These are phyloP conservation scores for Myxozyma neotropica DNA, from an alignment of 805 yeast genomes.

Conservation along the genomic window DNA sequence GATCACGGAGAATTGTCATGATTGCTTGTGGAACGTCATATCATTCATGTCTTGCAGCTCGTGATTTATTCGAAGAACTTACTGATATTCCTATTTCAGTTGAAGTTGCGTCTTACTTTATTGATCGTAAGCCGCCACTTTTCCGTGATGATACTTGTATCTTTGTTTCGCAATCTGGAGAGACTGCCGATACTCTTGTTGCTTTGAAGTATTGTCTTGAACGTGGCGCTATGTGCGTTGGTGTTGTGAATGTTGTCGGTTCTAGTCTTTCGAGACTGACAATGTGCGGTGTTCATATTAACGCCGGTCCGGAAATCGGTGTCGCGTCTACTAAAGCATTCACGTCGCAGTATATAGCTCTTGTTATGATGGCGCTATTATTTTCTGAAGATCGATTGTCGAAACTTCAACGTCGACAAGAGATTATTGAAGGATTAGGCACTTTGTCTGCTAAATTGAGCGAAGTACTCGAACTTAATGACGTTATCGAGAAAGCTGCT, in stretches of 20 bases:
- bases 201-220: slow-evolving; percentile 95
- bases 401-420: slow-evolving; percentile 70
- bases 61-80: slow-evolving; percentile 93
- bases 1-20: slow-evolving; percentile 95
- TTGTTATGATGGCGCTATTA: slow-evolving; percentile 95
- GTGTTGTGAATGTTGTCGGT: slow-evolving; percentile 97
- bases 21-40: slow-evolving; percentile 99
- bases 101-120: slow-evolving; percentile 90
- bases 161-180: slow-evolving; percentile 98
- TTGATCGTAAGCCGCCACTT: slow-evolving; percentile 92
- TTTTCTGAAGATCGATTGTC: slow-evolving; percentile 89
- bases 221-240: slow-evolving; percentile 95
- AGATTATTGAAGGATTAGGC: slow-evolving; percentile 83
- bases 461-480: slow-evolving; percentile 72
- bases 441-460: slow-evolving; percentile 83
- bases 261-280: slow-evolving; percentile 95
- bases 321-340: slow-evolving; percentile 99
- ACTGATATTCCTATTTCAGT: slow-evolving; percentile 93
- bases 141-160: slow-evolving; percentile 97
- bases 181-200: slow-evolving; percentile 95
- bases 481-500: slow-evolving; percentile 74
- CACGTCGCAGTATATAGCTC: slow-evolving; percentile 96
- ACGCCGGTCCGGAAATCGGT: slow-evolving; percentile 99
- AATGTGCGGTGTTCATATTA: slow-evolving; percentile 98
- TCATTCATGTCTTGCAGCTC: slow-evolving; percentile 96